These are phyloP conservation scores for Spathaspora passalidarum DNA, from an alignment of 805 yeast species.

Conservation along the genomic window DNA sequence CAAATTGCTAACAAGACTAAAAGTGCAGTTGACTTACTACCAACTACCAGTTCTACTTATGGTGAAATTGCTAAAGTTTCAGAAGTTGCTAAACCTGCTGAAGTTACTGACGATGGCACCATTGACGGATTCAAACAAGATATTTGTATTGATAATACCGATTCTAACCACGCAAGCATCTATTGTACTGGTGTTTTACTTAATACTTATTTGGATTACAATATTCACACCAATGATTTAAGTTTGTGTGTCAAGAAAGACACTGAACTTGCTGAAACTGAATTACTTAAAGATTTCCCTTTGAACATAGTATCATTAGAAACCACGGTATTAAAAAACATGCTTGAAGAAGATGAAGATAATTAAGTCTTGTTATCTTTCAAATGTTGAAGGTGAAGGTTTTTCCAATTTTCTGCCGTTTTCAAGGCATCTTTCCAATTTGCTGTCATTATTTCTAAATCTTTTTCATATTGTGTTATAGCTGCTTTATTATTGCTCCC, in stretches of 20 bases:
- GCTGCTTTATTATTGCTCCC: constrained; percentile 5
- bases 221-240: constrained; percentile 8
- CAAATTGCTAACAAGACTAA: constrained; percentile 1
- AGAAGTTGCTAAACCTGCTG: too few relatives aligned
- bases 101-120: neutral
- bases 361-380: neutral
- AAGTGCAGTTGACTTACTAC: too few relatives aligned
- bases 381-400: constrained; percentile 4
- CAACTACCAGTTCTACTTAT: too few relatives aligned
- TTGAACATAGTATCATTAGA: constrained; percentile 27
- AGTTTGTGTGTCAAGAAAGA: constrained; percentile 17
- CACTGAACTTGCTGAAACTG: constrained; percentile 12
- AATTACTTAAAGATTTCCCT: constrained; percentile 28
- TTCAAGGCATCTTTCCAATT: constrained; percentile 41
- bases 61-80: too few relatives aligned
- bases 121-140: neutral
- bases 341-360: constrained; percentile 6
- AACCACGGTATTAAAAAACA: constrained; percentile 23
- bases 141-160: constrained; percentile 11
- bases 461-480: constrained; percentile 25
- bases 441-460: constrained; percentile 27
- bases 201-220: constrained; percentile 23
- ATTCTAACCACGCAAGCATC: constrained; percentile 17
- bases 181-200: constrained; percentile 30
- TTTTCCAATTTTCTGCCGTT: constrained; percentile 39